These are phyloP conservation scores for Echium plantagineum DNA, from an alignment of 257 asterid species.

Conservation along the genomic window DNA sequence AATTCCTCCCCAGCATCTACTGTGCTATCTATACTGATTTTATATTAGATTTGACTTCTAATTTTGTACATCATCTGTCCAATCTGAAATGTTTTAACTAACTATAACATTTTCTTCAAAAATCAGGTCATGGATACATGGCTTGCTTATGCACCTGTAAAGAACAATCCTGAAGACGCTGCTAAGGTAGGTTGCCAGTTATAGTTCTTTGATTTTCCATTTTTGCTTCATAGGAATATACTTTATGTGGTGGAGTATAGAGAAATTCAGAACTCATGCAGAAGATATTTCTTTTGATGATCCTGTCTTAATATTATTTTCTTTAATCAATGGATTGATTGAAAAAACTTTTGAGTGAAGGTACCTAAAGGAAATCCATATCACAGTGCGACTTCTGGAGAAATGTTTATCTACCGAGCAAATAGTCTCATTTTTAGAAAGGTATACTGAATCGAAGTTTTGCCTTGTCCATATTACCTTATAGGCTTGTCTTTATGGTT, in stretches of 20 bases:
- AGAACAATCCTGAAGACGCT: conserved; percentile 98
- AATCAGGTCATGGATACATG: conserved; percentile 77
- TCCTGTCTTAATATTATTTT: background rate
- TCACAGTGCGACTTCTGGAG: conserved; percentile 99
- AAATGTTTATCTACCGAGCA: conserved; percentile 86
- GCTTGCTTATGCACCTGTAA: conserved; percentile 98
- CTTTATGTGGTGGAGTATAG: too few species aligned
- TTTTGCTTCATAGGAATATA: too few species aligned
- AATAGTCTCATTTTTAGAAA: conserved; percentile 75
- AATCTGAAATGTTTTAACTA: background rate
- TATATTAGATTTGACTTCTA: background rate
- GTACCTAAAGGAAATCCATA: conserved; percentile 97
- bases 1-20: background rate
- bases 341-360: conserved; percentile 20
- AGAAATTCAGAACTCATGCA: too few species aligned
- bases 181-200: conserved; percentile 55
- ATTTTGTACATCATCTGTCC: background rate
- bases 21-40: background rate
- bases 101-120: conserved; percentile 2
- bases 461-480: too few species aligned
- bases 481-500: too few species aligned
- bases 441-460: conserved; percentile 43
- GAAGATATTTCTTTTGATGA: background rate
- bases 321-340: conserved; percentile 12
- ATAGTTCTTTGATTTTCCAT: background rate